These are phyloP conservation scores for Platanthera zijinensis DNA, from an alignment of 106 monocot species.

Conservation along the genomic window DNA sequence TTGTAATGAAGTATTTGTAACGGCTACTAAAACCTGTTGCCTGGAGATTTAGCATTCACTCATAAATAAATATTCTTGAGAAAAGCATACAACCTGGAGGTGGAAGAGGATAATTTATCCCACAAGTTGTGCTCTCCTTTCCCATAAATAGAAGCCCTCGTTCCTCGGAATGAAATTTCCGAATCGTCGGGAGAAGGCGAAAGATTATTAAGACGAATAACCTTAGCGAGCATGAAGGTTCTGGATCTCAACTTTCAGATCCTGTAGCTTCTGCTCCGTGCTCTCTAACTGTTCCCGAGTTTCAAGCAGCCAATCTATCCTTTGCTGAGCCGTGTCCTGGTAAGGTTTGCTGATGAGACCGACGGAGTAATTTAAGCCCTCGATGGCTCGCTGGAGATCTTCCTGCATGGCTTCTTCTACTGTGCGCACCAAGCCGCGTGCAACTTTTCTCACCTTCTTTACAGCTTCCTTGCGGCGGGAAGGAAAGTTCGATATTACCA, in stretches of 20 bases:
- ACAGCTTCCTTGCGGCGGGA: conserved; percentile 49
- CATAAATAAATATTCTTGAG: no score
- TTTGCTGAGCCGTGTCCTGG: conserved; percentile 45
- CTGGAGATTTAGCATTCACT: no score
- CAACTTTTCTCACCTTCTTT: conserved; percentile 63
- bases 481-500: conserved; percentile 79
- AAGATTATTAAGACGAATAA: background rate
- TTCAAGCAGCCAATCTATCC: conserved; percentile 36
- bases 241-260: conserved; percentile 52
- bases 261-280: conserved; percentile 35
- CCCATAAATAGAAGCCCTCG: no score
- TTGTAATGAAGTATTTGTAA: no score
- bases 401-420: conserved; percentile 77
- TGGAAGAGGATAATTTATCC: no score
- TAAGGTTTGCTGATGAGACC: conserved; percentile 64
- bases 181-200: no score
- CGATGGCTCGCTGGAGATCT: conserved; percentile 41
- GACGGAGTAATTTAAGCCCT: conserved; percentile 39
- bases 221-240: conserved; percentile 29
- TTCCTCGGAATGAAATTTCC: no score
- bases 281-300: conserved; percentile 36
- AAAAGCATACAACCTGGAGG: no score
- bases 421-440: conserved; percentile 47
- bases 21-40: no score
- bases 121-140: no score